These are phyloP conservation scores for Polychaeton citri DNA, from an alignment of 2,329 filamentous ascomycete species.

Conservation along the genomic window DNA sequence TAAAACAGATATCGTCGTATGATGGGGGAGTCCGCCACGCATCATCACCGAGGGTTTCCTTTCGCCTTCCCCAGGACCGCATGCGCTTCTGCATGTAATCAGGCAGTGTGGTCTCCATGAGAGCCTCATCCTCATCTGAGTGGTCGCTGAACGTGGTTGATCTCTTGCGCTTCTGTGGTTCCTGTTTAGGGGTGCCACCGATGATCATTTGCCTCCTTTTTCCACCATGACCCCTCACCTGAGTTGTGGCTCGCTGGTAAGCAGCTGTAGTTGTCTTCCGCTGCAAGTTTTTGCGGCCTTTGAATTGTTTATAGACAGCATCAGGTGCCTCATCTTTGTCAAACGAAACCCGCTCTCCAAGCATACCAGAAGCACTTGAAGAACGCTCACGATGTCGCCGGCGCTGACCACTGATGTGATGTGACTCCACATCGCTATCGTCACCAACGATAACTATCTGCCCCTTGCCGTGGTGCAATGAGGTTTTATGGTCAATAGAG, in stretches of 20 bases:
- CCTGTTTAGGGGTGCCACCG: constrained; percentile 5
- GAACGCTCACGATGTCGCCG: too few species aligned
- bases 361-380: too few species aligned
- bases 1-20: constrained; percentile 64
- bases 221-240: constrained; percentile 22
- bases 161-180: constrained; percentile 6
- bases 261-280: constrained; percentile 38
- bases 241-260: constrained; percentile 35
- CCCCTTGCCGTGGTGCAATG: too few species aligned
- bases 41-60: constrained; percentile 46
- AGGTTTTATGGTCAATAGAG: too few species aligned
- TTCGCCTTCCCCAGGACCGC: constrained; percentile 51
- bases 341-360: constrained; percentile 10
- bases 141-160: constrained; percentile 10
- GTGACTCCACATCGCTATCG: too few species aligned
- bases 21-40: constrained; percentile 66
- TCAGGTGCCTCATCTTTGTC: constrained; percentile 40
- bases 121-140: constrained; percentile 38
- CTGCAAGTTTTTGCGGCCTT: constrained; percentile 43
- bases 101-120: constrained; percentile 50
- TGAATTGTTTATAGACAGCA: constrained; percentile 51
- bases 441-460: too few species aligned
- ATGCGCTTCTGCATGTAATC: constrained; percentile 60
- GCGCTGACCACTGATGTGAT: too few species aligned
- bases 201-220: constrained; percentile 9